These are phyloP conservation scores for Pseudomassariella vexata DNA, from an alignment of 2,329 filamentous ascomycete species.

Conservation along the genomic window DNA sequence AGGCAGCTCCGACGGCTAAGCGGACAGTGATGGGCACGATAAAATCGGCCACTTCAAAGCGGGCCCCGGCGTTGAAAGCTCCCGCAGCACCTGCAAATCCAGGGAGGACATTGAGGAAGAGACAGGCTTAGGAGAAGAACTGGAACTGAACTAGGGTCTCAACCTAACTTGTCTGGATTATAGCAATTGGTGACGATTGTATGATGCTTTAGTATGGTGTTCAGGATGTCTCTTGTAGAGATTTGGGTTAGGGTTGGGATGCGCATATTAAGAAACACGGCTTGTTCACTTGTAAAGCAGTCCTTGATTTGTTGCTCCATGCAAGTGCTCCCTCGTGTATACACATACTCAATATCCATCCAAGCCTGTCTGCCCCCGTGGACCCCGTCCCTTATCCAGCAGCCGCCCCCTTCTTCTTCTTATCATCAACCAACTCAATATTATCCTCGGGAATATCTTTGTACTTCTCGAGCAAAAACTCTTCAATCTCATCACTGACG, in stretches of 20 bases:
- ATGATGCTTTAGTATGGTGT: no score
- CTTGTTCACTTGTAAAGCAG: no score
- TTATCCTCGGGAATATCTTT: constrained; percentile 90
- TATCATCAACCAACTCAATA: constrained; percentile 90
- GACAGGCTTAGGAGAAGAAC: constrained; percentile 27
- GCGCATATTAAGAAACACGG: no score
- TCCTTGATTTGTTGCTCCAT: no score
- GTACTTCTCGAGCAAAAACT: constrained; percentile 86
- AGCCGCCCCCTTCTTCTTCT: constrained; percentile 66
- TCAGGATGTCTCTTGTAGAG: no score
- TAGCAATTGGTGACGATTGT: no score
- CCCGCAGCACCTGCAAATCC: constrained; percentile 32
- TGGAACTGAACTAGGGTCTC: neutral
- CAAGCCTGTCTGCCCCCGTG: no score
- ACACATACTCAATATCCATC: no score
- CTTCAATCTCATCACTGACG: constrained; percentile 88
- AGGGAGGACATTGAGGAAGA: constrained; percentile 49
- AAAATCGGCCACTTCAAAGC: constrained; percentile 44
- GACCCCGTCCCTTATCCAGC: constrained; percentile 11
- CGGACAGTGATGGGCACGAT: constrained; percentile 50
- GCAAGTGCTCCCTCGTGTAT: no score
- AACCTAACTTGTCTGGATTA: no score
- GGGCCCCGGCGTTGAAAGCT: constrained; percentile 36
- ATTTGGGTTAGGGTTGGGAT: no score
- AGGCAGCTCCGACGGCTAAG: constrained; percentile 35